Conservation (phyloP, 495 filamentous ascomycete genomes). For the Staphylotrichum longicolle region DNA sequence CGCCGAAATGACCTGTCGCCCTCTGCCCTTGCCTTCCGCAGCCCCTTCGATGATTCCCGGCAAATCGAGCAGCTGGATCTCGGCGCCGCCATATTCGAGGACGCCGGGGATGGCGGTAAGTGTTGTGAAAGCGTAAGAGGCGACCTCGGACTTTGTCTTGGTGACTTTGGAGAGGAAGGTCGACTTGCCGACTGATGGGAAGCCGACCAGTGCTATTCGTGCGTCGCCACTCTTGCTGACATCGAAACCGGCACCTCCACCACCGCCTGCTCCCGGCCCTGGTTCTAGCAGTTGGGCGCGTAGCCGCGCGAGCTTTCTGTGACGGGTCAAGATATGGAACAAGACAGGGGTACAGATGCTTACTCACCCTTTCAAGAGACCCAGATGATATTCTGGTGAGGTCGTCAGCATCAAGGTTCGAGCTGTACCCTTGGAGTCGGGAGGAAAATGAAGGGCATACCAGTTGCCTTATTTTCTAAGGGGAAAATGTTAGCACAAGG, state of each 20-base stretch:
- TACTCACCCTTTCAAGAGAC: constrained; percentile 89
- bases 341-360: background rate
- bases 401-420: background rate
- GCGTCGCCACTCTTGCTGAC: constrained; percentile 97
- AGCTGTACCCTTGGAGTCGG: too few relatives aligned
- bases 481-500: constrained; percentile 31
- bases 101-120: constrained; percentile 97
- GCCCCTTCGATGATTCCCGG: constrained; percentile 99
- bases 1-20: constrained; percentile 96
- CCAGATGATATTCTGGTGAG: constrained; percentile 86
- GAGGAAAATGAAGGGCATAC: constrained; percentile 46
- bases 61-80: constrained; percentile 97
- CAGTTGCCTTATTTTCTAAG: constrained; percentile 97
- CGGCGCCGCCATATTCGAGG: constrained; percentile 95
- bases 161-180: constrained; percentile 99
- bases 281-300: constrained; percentile 95
- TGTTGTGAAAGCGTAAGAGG: constrained; percentile 96
- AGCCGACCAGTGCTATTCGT: constrained; percentile 94
- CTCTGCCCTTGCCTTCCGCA: constrained; percentile 92
- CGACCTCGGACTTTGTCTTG: constrained; percentile 95
- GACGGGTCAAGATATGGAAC: constrained; percentile 18
- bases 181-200: constrained; percentile 98
- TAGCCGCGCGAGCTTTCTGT: constrained; percentile 90
- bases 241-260: constrained; percentile 80
- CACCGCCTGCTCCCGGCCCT: constrained; percentile 72